Percentiles rank a stretch among this genome's conserved stretches.
phyloP scores from a whole-genome alignment of 139 green algal species.

The Tetraselmis striata region DNA sequence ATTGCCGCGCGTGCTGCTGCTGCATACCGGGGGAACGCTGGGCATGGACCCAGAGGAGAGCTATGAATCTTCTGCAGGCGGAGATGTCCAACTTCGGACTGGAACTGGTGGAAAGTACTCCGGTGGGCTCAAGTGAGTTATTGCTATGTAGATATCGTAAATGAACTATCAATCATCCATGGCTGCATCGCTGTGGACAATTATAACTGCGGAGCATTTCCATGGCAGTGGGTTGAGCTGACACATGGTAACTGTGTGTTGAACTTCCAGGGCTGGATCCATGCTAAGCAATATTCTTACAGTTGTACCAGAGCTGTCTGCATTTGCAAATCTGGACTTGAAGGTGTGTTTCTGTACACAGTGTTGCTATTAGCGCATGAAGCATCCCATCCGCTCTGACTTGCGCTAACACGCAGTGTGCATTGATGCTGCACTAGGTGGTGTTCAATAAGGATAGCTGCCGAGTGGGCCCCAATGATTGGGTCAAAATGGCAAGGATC shows the following conservation, averaged over 20 bases:
- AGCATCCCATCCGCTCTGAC: too few species aligned
- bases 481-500: conserved; percentile 57
- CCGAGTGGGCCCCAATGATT: conserved; percentile 60
- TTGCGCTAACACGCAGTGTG: too few species aligned
- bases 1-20: conserved; percentile 66
- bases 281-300: conserved; percentile 42
- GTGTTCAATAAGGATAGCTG: conserved; percentile 51
- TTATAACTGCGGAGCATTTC: too few species aligned
- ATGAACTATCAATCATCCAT: too few species aligned
- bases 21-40: conserved; percentile 81
- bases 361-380: too few species aligned
- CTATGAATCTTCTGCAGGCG: conserved; percentile 26
- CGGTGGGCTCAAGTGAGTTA: neutral
- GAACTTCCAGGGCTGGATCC: conserved; percentile 20
- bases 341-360: conserved; percentile 44
- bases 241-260: too few species aligned
- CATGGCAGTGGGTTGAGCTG: too few species aligned
- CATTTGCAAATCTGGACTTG: conserved; percentile 72
- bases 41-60: conserved; percentile 60
- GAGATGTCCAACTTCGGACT: conserved; percentile 32
- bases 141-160: neutral
- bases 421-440: conserved; percentile 4
- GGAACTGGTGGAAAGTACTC: conserved; percentile 56
- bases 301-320: conserved; percentile 72
- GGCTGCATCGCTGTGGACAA: too few species aligned